Evolutionary conservation across 2,329 filamentous ascomycete genomes (phyloP).

Genomic region (Stachybotrys echinatus): DNA sequence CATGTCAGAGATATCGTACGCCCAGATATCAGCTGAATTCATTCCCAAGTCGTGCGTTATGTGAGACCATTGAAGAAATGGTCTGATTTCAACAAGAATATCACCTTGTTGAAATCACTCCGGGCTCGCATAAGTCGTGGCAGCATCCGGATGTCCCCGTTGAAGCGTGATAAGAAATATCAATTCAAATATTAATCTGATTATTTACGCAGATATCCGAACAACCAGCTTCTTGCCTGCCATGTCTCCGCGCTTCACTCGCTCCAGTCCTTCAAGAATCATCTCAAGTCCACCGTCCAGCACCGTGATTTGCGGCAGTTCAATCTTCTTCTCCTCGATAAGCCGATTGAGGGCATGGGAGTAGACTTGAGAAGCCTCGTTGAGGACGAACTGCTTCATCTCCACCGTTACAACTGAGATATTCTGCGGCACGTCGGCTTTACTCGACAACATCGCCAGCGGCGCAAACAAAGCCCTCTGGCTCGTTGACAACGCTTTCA

Average conservation of each 20-base stretch:
- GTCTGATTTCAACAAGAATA: no score
- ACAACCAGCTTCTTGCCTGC: not conserved
- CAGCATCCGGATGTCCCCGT: no score
- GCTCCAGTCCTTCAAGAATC: not conserved
- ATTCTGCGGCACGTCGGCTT: not conserved
- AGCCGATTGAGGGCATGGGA: not conserved
- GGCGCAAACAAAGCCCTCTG: not conserved
- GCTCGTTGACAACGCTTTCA: not conserved
- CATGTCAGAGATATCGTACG: no score
- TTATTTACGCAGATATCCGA: not conserved
- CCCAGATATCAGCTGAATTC: no score
- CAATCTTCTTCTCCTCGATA: not conserved
- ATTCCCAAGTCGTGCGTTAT: no score
- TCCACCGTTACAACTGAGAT: not conserved
- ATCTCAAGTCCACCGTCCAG: not conserved
- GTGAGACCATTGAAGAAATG: no score
- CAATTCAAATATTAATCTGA: no score
- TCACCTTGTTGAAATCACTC: no score
- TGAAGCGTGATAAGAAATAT: no score
- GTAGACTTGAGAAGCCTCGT: not conserved
- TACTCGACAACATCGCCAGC: not conserved
- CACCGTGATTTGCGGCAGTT: not conserved
- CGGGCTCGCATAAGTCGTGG: no score
- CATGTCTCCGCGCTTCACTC: not conserved
- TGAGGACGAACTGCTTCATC: not conserved